Evolutionary conservation across 768 basidiomycete genomes (phyloP).

Genomic region (Fibroporia radiculosa): DNA sequence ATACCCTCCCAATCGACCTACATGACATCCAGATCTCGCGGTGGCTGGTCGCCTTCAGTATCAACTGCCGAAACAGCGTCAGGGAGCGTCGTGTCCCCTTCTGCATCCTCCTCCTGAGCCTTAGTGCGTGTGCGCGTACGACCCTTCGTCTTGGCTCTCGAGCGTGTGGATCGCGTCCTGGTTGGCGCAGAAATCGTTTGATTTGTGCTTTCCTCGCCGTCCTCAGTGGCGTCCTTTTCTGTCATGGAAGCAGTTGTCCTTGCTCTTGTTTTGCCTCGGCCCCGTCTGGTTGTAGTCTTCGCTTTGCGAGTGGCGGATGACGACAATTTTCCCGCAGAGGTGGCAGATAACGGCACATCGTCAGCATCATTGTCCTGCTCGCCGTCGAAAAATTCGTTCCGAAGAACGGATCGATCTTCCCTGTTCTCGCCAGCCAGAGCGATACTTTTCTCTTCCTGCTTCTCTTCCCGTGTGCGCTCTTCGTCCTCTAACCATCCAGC

Average conservation of each 20-base stretch:
- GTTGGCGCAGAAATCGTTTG: constrained; percentile 22
- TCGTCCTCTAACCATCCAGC: constrained; percentile 71
- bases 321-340: constrained; percentile 13
- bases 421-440: constrained; percentile 50
- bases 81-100: constrained; percentile 12
- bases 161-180: constrained; percentile 21
- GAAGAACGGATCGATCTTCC: constrained; percentile 40
- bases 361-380: constrained; percentile 60
- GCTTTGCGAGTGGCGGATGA: constrained; percentile 15
- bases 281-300: constrained; percentile 20
- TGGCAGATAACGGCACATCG: constrained; percentile 15
- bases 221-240: constrained; percentile 22
- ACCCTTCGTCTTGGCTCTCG: constrained; percentile 24
- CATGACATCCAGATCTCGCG: constrained; percentile 11
- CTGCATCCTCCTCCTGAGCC: constrained; percentile 10
- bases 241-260: constrained; percentile 12
- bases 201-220: constrained; percentile 33
- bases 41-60: background rate
- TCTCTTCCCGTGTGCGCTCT: constrained; percentile 58
- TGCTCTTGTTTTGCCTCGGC: constrained; percentile 27
- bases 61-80: constrained; percentile 6
- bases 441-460: constrained; percentile 58
- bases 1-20: background rate
- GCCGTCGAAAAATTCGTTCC: constrained; percentile 70
- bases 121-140: constrained; percentile 25